Conservation (phyloP, 2,329 filamentous ascomycete species). For the Aureobasidium sp. region DNA sequence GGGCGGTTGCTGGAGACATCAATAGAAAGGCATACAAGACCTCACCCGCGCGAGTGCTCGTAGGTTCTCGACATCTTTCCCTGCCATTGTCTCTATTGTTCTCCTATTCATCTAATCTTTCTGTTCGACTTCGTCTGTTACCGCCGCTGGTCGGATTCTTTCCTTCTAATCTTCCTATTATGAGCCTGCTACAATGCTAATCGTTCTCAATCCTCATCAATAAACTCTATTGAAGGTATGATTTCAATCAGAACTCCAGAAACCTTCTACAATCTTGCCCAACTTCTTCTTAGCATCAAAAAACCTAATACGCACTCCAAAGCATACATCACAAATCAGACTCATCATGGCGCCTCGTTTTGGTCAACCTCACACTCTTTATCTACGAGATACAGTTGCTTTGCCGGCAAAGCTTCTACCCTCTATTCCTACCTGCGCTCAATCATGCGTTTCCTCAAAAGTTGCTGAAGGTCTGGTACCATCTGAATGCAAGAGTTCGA, state of each 20-base stretch:
- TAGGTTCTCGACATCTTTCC: conserved; percentile 1
- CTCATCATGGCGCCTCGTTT: conserved; percentile 1
- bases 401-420: conserved; percentile 12
- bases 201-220: background rate
- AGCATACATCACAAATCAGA: background rate
- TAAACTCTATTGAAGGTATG: conserved; percentile 1
- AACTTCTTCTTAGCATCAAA: background rate
- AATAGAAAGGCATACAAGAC: background rate
- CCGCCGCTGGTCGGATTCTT: conserved; percentile 10
- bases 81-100: conserved; percentile 8
- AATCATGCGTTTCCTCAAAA: conserved; percentile 22
- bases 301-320: background rate
- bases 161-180: background rate
- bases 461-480: conserved; percentile 19
- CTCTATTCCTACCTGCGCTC: conserved; percentile 24
- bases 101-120: background rate
- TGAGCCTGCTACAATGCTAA: background rate
- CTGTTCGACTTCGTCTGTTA: background rate
- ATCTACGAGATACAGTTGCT: background rate
- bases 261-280: background rate
- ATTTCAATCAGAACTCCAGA: background rate
- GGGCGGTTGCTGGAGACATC: background rate
- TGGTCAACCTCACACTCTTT: background rate
- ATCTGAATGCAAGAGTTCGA: conserved; percentile 14
- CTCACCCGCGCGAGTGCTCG: background rate